phyloP scores from a whole-genome alignment of 2,329 filamentous ascomycete genomes.

The Colletotrichum camelliae region DNA sequence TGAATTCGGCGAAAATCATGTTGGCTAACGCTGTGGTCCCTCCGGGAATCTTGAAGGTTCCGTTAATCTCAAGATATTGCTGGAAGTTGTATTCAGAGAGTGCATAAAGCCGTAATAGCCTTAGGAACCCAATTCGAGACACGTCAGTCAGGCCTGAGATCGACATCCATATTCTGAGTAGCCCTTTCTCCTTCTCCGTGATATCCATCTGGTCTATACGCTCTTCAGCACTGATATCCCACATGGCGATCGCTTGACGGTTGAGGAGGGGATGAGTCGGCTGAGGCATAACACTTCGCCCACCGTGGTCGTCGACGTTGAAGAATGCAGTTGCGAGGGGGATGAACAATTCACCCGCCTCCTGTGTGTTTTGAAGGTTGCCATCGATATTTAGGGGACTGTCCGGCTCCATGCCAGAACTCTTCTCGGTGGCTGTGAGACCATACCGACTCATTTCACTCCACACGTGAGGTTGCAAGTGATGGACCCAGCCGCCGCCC shows the following conservation, averaged over 20 bases:
- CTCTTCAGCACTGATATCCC: background rate
- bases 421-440: background rate
- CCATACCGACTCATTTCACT: background rate
- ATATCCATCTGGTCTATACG: background rate
- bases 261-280: background rate
- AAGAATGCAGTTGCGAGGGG: background rate
- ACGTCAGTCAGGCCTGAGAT: background rate
- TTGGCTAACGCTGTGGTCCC: background rate
- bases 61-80: background rate
- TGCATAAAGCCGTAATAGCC: background rate
- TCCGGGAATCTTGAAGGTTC: background rate
- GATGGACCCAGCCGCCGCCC: background rate
- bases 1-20: background rate
- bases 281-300: background rate
- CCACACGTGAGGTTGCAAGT: background rate
- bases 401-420: background rate
- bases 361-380: background rate
- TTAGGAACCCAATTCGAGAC: background rate
- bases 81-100: background rate
- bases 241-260: background rate
- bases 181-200: background rate
- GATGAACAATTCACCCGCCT: background rate
- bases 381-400: background rate
- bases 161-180: background rate
- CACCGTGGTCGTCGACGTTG: background rate